Conservation (phyloP, 352 stramenopile species). For the Globisporangium spinosum region DNA sequence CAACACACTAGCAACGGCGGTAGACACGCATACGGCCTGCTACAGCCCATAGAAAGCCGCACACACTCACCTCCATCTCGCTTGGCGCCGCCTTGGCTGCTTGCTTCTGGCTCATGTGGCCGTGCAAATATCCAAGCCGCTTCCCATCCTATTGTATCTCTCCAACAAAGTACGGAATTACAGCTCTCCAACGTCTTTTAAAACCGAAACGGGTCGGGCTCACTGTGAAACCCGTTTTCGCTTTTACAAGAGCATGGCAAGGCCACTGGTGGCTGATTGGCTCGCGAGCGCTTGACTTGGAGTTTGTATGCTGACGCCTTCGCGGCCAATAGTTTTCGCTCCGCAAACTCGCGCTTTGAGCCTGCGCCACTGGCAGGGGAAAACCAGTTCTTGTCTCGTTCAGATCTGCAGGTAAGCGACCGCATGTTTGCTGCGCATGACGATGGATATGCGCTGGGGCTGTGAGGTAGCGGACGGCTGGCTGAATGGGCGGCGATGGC, state of each 20-base stretch:
- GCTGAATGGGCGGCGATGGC: background rate
- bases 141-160: background rate
- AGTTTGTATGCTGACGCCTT: conserved; percentile 69
- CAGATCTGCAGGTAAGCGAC: conserved; percentile 63
- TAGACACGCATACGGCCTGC: background rate
- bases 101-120: background rate
- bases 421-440: conserved; percentile 7
- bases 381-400: conserved; percentile 82
- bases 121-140: background rate
- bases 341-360: conserved; percentile 15
- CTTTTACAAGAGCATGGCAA: background rate
- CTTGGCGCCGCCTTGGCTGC: background rate
- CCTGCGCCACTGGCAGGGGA: conserved; percentile 13
- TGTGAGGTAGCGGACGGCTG: background rate
- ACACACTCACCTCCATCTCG: conserved; percentile 23
- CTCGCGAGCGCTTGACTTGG: conserved; percentile 33
- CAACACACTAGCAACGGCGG: background rate
- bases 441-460: background rate
- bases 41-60: background rate
- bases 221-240: background rate
- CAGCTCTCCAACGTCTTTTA: background rate
- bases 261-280: conserved; percentile 27
- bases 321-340: conserved; percentile 79
- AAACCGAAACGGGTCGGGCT: background rate
- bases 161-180: background rate